Conservation (phyloP, 2,329 filamentous ascomycete species). For the Trichoderma sp. region DNA sequence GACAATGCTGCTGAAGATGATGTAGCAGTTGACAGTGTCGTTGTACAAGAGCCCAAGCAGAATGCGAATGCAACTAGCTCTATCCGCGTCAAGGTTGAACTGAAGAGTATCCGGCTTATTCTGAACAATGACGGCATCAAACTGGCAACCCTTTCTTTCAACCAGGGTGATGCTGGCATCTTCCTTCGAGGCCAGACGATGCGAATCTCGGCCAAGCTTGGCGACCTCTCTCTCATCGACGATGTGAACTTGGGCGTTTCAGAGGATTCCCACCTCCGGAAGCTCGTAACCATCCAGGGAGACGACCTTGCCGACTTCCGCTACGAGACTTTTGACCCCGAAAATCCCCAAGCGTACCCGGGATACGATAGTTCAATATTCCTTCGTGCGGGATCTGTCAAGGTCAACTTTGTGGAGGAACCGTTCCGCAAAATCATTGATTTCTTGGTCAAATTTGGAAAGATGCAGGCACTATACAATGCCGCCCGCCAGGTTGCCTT, state of each 20-base stretch:
- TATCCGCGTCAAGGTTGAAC: slow-evolving; percentile 88
- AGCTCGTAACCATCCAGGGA: slow-evolving; percentile 91
- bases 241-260: slow-evolving; percentile 91
- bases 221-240: slow-evolving; percentile 85
- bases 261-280: slow-evolving; percentile 75
- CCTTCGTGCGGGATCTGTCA: slow-evolving; percentile 89
- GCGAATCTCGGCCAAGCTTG: slow-evolving; percentile 82
- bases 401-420: slow-evolving; percentile 95
- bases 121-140: slow-evolving; percentile 97
- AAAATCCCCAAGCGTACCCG: slow-evolving; percentile 71
- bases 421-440: slow-evolving; percentile 98
- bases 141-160: slow-evolving; percentile 87
- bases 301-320: slow-evolving; percentile 95
- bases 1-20: slow-evolving; percentile 33
- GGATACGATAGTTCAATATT: slow-evolving; percentile 93
- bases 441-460: slow-evolving; percentile 97
- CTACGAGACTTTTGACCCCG: slow-evolving; percentile 90
- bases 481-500: slow-evolving; percentile 92
- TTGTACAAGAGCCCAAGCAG: slow-evolving; percentile 38
- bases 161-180: slow-evolving; percentile 87
- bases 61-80: slow-evolving; percentile 57
- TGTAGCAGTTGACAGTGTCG: slow-evolving; percentile 41
- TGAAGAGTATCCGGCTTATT: slow-evolving; percentile 92
- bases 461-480: slow-evolving; percentile 99
- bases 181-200: slow-evolving; percentile 85